These are phyloP conservation scores for Asterophora lycoperdoides DNA, from an alignment of 768 basidiomycete species.

Conservation along the genomic window DNA sequence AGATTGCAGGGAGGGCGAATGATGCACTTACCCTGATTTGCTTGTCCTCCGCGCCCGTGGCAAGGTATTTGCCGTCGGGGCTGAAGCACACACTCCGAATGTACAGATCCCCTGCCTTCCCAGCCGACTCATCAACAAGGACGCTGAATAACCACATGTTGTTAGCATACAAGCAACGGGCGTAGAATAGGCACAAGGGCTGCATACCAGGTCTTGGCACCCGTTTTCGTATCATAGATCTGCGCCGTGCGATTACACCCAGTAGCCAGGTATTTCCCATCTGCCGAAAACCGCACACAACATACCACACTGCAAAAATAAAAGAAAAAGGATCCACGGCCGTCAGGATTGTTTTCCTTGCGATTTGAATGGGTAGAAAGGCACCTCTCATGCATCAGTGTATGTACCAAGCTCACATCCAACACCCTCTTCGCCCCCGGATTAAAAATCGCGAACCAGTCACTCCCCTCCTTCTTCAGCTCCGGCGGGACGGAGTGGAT, in stretches of 20 bases:
- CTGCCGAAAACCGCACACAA: constrained; percentile 91
- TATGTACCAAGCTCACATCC: constrained; percentile 79
- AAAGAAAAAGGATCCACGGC: background rate
- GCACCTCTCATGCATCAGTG: constrained; percentile 87
- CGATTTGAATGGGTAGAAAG: no score
- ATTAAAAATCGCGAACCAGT: constrained; percentile 91
- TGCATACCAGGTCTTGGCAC: constrained; percentile 78
- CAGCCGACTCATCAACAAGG: constrained; percentile 70
- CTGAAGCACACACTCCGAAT: constrained; percentile 91
- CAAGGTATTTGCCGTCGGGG: constrained; percentile 81
- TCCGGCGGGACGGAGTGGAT: constrained; percentile 43
- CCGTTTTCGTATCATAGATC: constrained; percentile 91
- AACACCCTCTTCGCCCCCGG: constrained; percentile 72
- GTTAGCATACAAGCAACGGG: no score
- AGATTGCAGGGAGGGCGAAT: no score
- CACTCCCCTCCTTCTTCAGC: constrained; percentile 67
- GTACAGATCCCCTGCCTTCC: constrained; percentile 79
- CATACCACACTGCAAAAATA: constrained; percentile 42
- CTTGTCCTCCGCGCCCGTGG: constrained; percentile 92
- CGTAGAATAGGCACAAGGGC: no score
- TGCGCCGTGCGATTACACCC: constrained; percentile 96
- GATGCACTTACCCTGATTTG: constrained; percentile 76
- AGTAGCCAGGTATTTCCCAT: constrained; percentile 90
- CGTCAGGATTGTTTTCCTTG: background rate
- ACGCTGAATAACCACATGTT: constrained; percentile 50